A percentile compares a stretch with the other conserved stretches of the same genome.
Evolutionary conservation across 116 monocot species (phyloP).

Genomic region (Zostera marina): DNA sequence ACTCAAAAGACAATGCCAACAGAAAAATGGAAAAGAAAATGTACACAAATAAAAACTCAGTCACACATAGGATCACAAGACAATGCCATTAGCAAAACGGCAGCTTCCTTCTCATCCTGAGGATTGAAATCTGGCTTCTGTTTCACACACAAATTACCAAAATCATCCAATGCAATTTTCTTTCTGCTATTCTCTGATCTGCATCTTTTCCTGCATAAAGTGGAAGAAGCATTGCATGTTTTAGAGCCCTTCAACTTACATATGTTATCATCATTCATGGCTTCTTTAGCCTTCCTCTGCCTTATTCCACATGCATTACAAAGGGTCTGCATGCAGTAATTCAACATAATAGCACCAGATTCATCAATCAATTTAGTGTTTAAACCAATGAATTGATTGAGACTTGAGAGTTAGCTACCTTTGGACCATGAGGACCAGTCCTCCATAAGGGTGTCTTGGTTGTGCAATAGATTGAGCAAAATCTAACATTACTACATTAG

Average conservation of each 20-base stretch:
- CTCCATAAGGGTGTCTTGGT: constrained; percentile 79
- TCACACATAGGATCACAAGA: constrained; percentile 40
- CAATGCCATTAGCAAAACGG: constrained; percentile 54
- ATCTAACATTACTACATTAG: constrained; percentile 7
- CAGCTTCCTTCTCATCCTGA: constrained; percentile 54
- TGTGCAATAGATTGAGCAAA: constrained; percentile 56
- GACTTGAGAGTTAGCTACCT: too few species aligned
- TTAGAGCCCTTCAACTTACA: constrained; percentile 3
- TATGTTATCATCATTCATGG: constrained; percentile 14
- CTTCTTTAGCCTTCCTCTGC: constrained; percentile 46
- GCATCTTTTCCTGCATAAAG: constrained; percentile 57
- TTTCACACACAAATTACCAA: constrained; percentile 13
- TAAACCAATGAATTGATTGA: not conserved
- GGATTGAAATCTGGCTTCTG: constrained; percentile 22
- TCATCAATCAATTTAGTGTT: too few species aligned
- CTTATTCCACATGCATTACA: constrained; percentile 85
- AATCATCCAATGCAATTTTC: constrained; percentile 22
- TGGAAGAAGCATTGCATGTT: constrained; percentile 13
- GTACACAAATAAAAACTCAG: not conserved
- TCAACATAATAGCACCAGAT: too few species aligned
- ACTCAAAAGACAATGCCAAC: too few species aligned
- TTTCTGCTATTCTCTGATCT: constrained; percentile 16
- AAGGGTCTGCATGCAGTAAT: constrained; percentile 35
- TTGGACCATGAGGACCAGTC: constrained; percentile 60
- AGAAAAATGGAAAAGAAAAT: too few species aligned